Evolutionary conservation across 169 alveolate genomes (phyloP), one percentile per base, ranked within the genome.

Genomic region (Babesia ovis): DNA sequence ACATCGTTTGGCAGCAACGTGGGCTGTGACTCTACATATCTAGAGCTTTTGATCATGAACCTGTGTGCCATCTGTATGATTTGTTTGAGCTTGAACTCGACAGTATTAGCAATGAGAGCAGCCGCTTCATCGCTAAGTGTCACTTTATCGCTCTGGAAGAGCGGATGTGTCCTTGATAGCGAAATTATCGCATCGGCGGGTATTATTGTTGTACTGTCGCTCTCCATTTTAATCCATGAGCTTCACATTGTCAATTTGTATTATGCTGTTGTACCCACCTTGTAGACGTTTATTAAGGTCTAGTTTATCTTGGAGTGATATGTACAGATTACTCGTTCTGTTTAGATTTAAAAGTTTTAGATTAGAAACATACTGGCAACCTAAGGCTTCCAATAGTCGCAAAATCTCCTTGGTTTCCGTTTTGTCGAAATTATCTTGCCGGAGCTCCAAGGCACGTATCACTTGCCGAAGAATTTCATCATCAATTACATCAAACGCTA

Each of bases 101-200:
- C 85, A 23, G 89, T 81, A 51, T 43, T 62, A 34, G 89, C 89
- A 16, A 81, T 81, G 45, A 81, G 57, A 14, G 68, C 81, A 4
- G 89, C 89, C 16, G 89, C 84, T 55, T 71, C 89, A 9, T 41
- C 60, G 20, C 77, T 46, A 71, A 81, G 42, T 0, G 50, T 67
- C 8, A 66, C 76, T 32, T 72, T 81, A 42, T 56, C 89, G 59
- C 64, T 71, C 37, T 81, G 89, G 45, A 60, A 71, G 9, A 81
- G 75, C 46, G 85, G 80, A 39, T 81, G 89, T 31, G 85, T 81
- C 27, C 60, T 81, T 31, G 89, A 70, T 41, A 81, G 72, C 58
- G 89, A 31, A 11, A 46, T 4, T 22, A 81, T 62, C 39, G 58
- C 73, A 20, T 71, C 75, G 25, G 80, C 32, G 3, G 85, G 89